Conservation (phyloP, 345 rosid species). For the Moricandia moricandioides region DNA sequence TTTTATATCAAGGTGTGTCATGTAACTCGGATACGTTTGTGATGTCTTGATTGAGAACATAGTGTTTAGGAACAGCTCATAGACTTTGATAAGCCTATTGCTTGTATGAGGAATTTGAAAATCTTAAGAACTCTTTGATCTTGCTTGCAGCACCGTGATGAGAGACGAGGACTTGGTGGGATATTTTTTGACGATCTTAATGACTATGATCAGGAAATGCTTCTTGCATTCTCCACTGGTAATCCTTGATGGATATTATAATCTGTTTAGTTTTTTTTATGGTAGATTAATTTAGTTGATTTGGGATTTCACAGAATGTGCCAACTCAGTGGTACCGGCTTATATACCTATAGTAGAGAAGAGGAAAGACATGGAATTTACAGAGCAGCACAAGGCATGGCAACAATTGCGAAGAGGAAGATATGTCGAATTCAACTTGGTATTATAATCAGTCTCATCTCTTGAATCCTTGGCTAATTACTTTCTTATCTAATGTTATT, state of each 20-base stretch:
- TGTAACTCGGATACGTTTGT: neutral
- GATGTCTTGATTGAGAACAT: conserved; percentile 5
- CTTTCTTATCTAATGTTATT: conserved; percentile 12
- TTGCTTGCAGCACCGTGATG: conserved; percentile 76
- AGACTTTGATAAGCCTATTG: neutral
- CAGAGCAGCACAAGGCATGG: conserved; percentile 89
- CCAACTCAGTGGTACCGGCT: conserved; percentile 87
- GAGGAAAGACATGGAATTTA: conserved; percentile 72
- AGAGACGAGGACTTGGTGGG: conserved; percentile 98
- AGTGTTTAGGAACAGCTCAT: neutral
- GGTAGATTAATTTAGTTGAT: conserved; percentile 16
- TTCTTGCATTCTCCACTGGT: conserved; percentile 91
- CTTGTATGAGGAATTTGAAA: neutral
- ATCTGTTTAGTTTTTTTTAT: neutral
- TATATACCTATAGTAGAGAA: conserved; percentile 85
- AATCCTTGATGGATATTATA: conserved; percentile 1
- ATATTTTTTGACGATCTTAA: conserved; percentile 96
- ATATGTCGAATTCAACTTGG: conserved; percentile 97
- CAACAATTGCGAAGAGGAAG: conserved; percentile 96
- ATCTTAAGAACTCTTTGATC: neutral
- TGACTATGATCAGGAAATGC: conserved; percentile 91
- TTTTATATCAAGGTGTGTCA: conserved; percentile 74
- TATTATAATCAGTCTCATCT: conserved; percentile 19
- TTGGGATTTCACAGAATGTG: conserved; percentile 60
- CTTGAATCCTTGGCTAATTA: neutral